phyloP scores from a whole-genome alignment of 2,329 filamentous ascomycete species.

The Drechslerella stenobrocha region DNA sequence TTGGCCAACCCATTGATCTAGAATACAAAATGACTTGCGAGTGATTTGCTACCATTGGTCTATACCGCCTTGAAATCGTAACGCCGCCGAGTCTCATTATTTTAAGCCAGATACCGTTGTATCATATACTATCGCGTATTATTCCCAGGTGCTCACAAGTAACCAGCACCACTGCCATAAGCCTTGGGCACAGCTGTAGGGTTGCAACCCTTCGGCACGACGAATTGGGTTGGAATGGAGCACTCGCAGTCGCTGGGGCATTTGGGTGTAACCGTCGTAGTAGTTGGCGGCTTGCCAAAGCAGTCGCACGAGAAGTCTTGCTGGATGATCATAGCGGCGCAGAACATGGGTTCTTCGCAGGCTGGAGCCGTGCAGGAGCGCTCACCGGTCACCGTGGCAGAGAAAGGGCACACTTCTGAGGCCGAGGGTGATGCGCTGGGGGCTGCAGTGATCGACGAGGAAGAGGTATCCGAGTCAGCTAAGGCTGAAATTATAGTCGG shows the following conservation, averaged over 20 bases:
- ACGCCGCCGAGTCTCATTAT: too few relatives aligned
- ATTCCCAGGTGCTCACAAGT: background rate
- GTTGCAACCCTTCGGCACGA: conserved; percentile 7
- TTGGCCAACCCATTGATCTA: too few relatives aligned
- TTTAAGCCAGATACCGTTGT: too few relatives aligned
- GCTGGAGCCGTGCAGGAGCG: conserved; percentile 15
- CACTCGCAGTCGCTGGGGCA: conserved; percentile 38
- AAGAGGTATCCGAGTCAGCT: conserved; percentile 3
- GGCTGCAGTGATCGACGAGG: background rate
- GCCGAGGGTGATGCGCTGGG: background rate
- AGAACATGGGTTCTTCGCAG: conserved; percentile 32
- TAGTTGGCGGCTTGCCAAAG: conserved; percentile 10
- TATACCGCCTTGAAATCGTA: too few relatives aligned
- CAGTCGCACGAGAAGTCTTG: conserved; percentile 24
- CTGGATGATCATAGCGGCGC: conserved; percentile 15
- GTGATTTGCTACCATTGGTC: too few relatives aligned
- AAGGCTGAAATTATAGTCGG: conserved; percentile 4
- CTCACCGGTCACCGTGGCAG: conserved; percentile 19
- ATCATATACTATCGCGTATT: too few relatives aligned
- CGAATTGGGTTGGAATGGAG: conserved; percentile 17
- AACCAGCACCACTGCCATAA: background rate
- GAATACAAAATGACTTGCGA: too few relatives aligned
- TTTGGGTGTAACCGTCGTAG: conserved; percentile 14
- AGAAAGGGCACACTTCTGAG: conserved; percentile 13
- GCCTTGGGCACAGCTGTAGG: background rate